Percentiles rank a stretch among this genome's conserved stretches.
Conservation (phyloP, 2,329 filamentous ascomycete genomes). For the Aspergillus ibericus region DNA sequence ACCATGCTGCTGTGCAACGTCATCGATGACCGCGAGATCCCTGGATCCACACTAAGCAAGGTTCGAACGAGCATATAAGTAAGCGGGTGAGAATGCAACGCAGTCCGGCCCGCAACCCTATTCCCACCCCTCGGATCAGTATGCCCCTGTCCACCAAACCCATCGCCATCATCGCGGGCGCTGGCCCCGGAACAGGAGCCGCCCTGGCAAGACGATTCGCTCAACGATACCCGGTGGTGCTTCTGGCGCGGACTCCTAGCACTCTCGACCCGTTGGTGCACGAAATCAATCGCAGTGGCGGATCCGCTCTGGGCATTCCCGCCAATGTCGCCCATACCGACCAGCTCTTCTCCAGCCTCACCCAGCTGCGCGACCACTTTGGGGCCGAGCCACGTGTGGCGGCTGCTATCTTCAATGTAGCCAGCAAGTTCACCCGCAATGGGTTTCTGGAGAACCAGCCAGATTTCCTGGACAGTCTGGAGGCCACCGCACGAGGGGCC, state of each 20-base stretch:
- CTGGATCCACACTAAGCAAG: no score
- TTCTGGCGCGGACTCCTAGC: slow-evolving; percentile 68
- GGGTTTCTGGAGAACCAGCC: slow-evolving; percentile 29
- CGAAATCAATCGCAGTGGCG: slow-evolving; percentile 68
- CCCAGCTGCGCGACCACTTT: slow-evolving; percentile 14
- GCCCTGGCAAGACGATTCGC: slow-evolving; percentile 50
- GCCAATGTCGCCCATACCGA: slow-evolving; percentile 61
- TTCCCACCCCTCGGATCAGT: no score
- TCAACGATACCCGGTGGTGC: slow-evolving; percentile 67
- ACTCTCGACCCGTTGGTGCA: slow-evolving; percentile 66
- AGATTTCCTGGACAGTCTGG: slow-evolving; percentile 23
- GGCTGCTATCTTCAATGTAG: slow-evolving; percentile 57
- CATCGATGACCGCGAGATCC: no score
- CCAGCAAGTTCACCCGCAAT: slow-evolving; percentile 34
- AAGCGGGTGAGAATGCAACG: no score
- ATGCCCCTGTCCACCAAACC: no score
- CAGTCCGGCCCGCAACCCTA: no score
- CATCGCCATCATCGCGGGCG: no score
- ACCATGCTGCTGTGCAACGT: no score
- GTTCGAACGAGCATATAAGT: no score
- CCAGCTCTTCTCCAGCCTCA: slow-evolving; percentile 42
- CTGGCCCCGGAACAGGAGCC: no score
- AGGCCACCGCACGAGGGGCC: slow-evolving; percentile 44
- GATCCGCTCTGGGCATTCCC: slow-evolving; percentile 68
- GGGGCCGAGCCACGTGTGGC: slow-evolving; percentile 14